Base-by-base conservation (phyloP, 306 rosid species). In the Pterocarpus santalinus region DNA sequence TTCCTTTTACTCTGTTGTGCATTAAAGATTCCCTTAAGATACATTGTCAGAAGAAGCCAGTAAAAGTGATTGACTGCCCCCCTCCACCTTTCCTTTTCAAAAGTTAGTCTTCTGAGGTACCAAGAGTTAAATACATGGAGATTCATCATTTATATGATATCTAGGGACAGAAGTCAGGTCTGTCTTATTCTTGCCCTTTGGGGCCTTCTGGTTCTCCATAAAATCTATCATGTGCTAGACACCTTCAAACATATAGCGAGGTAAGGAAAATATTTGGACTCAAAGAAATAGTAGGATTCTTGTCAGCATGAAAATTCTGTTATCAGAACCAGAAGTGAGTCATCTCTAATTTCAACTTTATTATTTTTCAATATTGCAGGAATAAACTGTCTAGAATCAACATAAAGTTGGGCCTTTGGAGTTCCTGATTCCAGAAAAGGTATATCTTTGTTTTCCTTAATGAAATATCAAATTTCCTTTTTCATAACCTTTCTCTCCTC, bases 361-460 rank as follows among this genome's bases (percentile, higher is more conserved):
- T 75, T 32, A 65, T 38, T 61, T 60, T 64, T 65, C 68, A 69
- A 47, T 77, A 84, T 85, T 85, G 64, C 81, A 87, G 86, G 76
- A 74, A 57, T 33, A 78, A 76, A 51, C 53, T 38, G 80, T 55
- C 66, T 55, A 73, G 87, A 74, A 84, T 81, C 82, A 79, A 55
- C 82, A 60, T 43, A 74, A 86, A 89, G 84, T 44, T 58, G 34
- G 16, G 7, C 41, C 66, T 83, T 74, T 72, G 82, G 73, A 58
- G 82, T 61, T 80, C 82, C 84, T 84, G 77, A 76, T 85, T 83
- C 92, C 49, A 41, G 15, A 64, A 78, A 83, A 88, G 89, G 89
- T 83, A 80, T 79, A 82, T 75, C 72, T 53, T 77, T 62, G 8
- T 69, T 47, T 82, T 30, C 77, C 78, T 79, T 72, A 36, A 7